A percentile compares a stretch with the other conserved stretches of the same genome.
These are phyloP conservation scores for Pestalotiopsis sp. DNA, from an alignment of 2,329 filamentous ascomycete genomes.

Conservation along the genomic window DNA sequence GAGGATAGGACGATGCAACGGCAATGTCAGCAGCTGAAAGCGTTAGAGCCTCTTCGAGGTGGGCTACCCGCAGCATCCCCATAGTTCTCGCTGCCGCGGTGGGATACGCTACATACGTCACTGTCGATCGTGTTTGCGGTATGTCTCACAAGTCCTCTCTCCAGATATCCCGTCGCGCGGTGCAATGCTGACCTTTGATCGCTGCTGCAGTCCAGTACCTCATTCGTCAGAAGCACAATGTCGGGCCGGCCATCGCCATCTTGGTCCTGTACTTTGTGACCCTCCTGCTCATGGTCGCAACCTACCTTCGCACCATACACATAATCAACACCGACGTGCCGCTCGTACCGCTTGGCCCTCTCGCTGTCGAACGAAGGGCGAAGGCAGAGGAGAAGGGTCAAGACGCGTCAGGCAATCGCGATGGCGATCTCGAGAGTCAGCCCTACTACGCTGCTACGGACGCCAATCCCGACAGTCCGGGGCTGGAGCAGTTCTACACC, in stretches of 20 bases:
- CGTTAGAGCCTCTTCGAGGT: constrained; percentile 50
- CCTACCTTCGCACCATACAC: constrained; percentile 72
- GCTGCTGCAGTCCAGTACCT: constrained; percentile 68
- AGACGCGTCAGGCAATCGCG: constrained; percentile 19
- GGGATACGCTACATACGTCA: constrained; percentile 70
- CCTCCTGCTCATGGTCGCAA: constrained; percentile 62
- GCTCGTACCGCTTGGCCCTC: constrained; percentile 65
- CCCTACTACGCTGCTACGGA: constrained; percentile 40
- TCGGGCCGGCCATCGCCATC: constrained; percentile 65
- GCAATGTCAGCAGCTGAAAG: constrained; percentile 33
- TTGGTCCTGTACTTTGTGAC: constrained; percentile 73
- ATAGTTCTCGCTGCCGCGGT: constrained; percentile 65
- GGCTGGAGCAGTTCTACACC: constrained; percentile 75
- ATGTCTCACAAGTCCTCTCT: constrained; percentile 33
- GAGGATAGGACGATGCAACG: constrained; percentile 21
- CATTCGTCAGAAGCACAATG: constrained; percentile 46
- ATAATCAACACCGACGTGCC: constrained; percentile 72
- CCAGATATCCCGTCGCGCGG: not conserved
- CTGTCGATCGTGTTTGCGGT: constrained; percentile 70
- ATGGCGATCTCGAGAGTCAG: constrained; percentile 34
- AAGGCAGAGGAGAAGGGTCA: constrained; percentile 25
- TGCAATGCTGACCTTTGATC: constrained; percentile 3
- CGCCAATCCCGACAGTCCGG: constrained; percentile 59
- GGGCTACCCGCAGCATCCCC: constrained; percentile 68
- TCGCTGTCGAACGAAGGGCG: constrained; percentile 28